phyloP scores from a whole-genome alignment of 1,284 basidiomycete genomes.

The Volvariella volvacea region DNA sequence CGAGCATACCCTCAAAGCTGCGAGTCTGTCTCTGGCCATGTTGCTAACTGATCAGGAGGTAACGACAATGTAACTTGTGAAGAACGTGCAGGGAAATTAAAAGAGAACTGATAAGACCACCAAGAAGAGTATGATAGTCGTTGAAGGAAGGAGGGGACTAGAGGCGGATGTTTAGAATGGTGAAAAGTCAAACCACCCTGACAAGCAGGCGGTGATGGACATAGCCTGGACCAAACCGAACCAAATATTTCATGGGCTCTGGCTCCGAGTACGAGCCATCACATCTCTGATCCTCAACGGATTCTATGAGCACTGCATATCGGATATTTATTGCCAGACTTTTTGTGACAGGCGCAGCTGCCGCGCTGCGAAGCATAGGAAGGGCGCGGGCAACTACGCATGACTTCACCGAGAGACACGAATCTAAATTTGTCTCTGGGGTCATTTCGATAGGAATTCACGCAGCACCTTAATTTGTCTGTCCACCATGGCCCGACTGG shows the following conservation, averaged over 20 bases:
- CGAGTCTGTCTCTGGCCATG: constrained; percentile 80
- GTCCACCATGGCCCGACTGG: constrained; percentile 79
- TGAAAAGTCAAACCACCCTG: constrained; percentile 1
- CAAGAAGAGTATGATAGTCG: not conserved
- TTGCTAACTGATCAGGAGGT: not conserved
- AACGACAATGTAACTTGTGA: not conserved
- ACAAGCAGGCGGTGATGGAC: constrained; percentile 1
- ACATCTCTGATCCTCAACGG: too few species aligned
- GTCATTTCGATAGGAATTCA: constrained; percentile 36
- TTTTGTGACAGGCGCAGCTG: too few species aligned
- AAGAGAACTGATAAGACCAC: not conserved
- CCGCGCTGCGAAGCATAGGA: too few species aligned
- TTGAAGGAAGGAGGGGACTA: not conserved
- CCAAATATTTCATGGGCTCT: constrained; percentile 2
- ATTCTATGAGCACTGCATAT: too few species aligned
- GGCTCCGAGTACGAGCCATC: too few species aligned
- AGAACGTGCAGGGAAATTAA: not conserved
- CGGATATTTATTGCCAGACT: too few species aligned
- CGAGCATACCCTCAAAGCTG: constrained; percentile 64
- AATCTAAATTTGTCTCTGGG: too few species aligned
- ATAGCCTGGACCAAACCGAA: constrained; percentile 2
- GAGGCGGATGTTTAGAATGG: not conserved
- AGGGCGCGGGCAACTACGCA: too few species aligned
- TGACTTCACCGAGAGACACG: too few species aligned
- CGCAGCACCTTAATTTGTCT: constrained; percentile 78